Evolutionary conservation across 192 early-diverging fungal species (phyloP), one percentile per base, ranked within the genome.

Genomic region (Coemansia sp.): DNA sequence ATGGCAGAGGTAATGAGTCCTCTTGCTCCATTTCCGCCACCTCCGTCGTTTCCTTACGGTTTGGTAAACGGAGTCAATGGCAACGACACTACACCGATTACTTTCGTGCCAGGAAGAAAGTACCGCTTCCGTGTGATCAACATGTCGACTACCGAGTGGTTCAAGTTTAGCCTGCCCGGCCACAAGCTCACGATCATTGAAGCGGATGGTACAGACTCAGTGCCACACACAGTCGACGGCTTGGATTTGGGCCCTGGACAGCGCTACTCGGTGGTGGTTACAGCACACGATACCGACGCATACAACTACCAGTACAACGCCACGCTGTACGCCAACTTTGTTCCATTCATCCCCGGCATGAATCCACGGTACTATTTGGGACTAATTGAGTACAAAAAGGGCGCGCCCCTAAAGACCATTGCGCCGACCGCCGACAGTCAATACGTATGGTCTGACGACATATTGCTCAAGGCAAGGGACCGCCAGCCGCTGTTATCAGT

Each of bases 171-270:
- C 54, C 88, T 94, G 54, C 90, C 90, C 66, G 88, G 87, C 24
- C 91, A 93, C 81, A 76, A 84, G n/a, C 72, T 95, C 65, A 73
- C 78, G 46, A 79, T 95, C 31, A 90, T 95, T 64, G 93, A 95
- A 75, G 84, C 85, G 33, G 92, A 93, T 42, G 92, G 92, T 40
- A 79, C 81, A 44, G 74, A 88, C 57, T 77, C 82, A 2, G 61
- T 87, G 41, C 86, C 85, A 14, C 71, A 66, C 16, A 73, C 64
- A 8, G 86, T 87, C 16, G 62, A 81, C 6, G 79, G 74, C n/a
- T 72, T 92, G 45, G 83, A 89, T 56, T 68, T 85, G 14, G 74
- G 86, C 35, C 86, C 86, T 5, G 93, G 88, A 1, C 93, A 94
- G 72, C 88, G 93, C 33, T 84, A 88, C 77, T 92, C 92, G 36